These are phyloP conservation scores for Mentha longifolia DNA, from an alignment of 257 asterid species.

Conservation along the genomic window DNA sequence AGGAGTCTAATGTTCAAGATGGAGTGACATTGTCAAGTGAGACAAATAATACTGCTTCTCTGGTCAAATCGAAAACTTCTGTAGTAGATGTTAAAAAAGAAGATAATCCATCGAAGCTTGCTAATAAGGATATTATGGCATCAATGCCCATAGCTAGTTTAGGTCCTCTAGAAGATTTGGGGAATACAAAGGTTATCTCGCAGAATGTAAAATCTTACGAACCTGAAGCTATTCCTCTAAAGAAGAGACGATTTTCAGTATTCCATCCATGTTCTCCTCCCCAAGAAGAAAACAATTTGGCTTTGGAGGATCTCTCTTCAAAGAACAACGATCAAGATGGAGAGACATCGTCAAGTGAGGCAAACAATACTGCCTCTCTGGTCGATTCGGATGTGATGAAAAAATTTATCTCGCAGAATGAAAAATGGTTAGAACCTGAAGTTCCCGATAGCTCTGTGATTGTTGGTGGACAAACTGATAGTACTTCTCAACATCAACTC, in stretches of 20 bases:
- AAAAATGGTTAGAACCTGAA: constrained; percentile 34
- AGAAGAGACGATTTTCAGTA: constrained; percentile 75
- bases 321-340: constrained; percentile 40
- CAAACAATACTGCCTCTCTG: background rate
- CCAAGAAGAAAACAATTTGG: constrained; percentile 42
- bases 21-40: constrained; percentile 33
- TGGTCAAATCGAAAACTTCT: constrained; percentile 40
- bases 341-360: constrained; percentile 31
- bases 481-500: constrained; percentile 30
- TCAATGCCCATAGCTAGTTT: constrained; percentile 35
- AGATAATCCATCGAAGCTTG: constrained; percentile 22
- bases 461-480: constrained; percentile 42
- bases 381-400: background rate
- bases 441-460: constrained; percentile 28
- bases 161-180: constrained; percentile 33
- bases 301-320: constrained; percentile 33
- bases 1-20: constrained; percentile 38
- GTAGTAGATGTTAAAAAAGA: constrained; percentile 42
- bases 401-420: constrained; percentile 33
- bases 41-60: constrained; percentile 18
- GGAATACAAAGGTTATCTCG: constrained; percentile 33
- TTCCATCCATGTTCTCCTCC: constrained; percentile 57
- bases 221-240: constrained; percentile 65
- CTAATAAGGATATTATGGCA: constrained; percentile 30
- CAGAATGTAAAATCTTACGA: constrained; percentile 37